Evolutionary conservation across 148 eudicot species (phyloP).

Genomic region (Cornus florida): DNA sequence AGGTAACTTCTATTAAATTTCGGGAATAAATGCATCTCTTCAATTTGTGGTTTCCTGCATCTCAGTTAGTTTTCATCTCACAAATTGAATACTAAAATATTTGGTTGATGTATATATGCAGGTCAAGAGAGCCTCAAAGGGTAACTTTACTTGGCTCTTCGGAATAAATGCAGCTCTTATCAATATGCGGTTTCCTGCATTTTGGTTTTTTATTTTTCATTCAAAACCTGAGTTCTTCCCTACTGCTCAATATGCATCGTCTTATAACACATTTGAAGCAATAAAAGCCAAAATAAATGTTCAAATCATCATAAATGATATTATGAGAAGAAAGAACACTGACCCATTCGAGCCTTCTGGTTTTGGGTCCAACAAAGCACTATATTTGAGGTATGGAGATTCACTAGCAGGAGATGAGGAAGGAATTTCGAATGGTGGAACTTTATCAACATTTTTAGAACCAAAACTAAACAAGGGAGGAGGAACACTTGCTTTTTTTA

Average conservation of each 20-base stretch:
- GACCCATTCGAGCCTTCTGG: constrained; percentile 53
- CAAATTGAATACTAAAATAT: too few relatives aligned
- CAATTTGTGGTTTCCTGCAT: too few relatives aligned
- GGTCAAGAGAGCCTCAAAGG: too few relatives aligned
- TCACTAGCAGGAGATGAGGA: constrained; percentile 29
- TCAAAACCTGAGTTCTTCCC: too few relatives aligned
- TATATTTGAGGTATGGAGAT: constrained; percentile 18
- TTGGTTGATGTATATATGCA: too few relatives aligned
- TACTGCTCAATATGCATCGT: not conserved
- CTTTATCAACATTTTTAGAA: constrained; percentile 28
- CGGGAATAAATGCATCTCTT: too few relatives aligned
- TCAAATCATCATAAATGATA: not conserved
- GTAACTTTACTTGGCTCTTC: too few relatives aligned
- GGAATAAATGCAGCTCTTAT: too few relatives aligned
- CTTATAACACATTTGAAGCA: not conserved
- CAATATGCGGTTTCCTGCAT: too few relatives aligned
- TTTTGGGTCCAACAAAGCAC: constrained; percentile 17
- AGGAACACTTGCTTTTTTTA: constrained; percentile 22
- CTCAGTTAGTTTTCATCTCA: too few relatives aligned
- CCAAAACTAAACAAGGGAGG: constrained; percentile 30
- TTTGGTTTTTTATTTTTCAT: too few relatives aligned
- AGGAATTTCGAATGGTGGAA: constrained; percentile 26
- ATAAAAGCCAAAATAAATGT: not conserved
- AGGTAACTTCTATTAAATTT: too few relatives aligned
- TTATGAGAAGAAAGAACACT: constrained; percentile 2